These are phyloP conservation scores for Discostella stelligera DNA, from an alignment of 352 stramenopile species.

Conservation along the genomic window DNA sequence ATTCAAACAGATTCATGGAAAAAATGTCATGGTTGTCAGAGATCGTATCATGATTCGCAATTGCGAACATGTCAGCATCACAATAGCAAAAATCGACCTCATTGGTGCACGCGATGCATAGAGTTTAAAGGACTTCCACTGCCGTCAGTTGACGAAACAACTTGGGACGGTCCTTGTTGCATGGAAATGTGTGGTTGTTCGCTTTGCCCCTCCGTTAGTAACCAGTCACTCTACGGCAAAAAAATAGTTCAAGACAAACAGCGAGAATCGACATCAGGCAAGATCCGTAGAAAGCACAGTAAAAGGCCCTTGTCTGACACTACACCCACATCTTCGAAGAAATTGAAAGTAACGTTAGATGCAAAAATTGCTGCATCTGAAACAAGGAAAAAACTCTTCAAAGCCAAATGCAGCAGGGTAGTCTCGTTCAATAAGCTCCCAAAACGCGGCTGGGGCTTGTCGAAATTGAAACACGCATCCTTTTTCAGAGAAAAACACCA, in stretches of 20 bases:
- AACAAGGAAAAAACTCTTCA: conserved; percentile 33
- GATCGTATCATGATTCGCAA: conserved; percentile 10
- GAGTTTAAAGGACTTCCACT: not conserved
- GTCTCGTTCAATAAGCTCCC: conserved; percentile 41
- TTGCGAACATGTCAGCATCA: conserved; percentile 11
- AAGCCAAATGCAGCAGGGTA: conserved; percentile 33
- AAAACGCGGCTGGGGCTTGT: conserved; percentile 34
- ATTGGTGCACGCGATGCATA: conserved; percentile 18
- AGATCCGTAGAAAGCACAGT: conserved; percentile 16
- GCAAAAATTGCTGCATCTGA: conserved; percentile 1
- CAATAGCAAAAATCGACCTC: conserved; percentile 1
- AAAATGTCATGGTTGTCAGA: conserved; percentile 32
- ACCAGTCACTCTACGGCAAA: conserved; percentile 20
- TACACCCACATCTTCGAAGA: conserved; percentile 2
- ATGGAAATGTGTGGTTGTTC: conserved; percentile 24
- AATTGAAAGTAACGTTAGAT: conserved; percentile 20
- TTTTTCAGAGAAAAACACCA: conserved; percentile 38
- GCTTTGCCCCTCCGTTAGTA: conserved; percentile 12
- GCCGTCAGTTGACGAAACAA: conserved; percentile 1
- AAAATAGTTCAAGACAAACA: not conserved
- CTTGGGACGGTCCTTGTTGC: conserved; percentile 33
- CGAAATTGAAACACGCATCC: conserved; percentile 34
- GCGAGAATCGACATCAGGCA: conserved; percentile 9
- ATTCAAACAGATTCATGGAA: conserved; percentile 13
- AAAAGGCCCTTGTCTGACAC: conserved; percentile 7